Base-by-base conservation (phyloP, 2,329 filamentous ascomycete genomes). In the Sodiomyces alkalinus region DNA sequence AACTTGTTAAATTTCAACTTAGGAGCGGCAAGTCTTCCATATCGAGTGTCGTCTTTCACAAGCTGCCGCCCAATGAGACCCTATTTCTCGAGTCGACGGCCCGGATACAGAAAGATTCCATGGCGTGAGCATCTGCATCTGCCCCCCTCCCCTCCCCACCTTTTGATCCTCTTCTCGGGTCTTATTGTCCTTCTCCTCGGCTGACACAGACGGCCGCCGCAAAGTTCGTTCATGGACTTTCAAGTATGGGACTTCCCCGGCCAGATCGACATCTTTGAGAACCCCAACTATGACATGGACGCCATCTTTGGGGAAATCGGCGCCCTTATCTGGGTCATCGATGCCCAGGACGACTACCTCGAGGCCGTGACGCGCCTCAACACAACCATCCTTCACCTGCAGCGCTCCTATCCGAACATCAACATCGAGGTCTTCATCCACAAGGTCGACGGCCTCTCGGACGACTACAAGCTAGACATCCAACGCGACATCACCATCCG, bases 221-320 rank as follows among this genome's bases (percentile, higher is more conserved):
- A n/a, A n/a, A 94, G 85, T 41, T 96, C 90, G 3, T 96, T 98
- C 50, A 94, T 96, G 85, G 87, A 96, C 49, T 94, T 96, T 41
- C 87, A 96, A 55, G 82, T 94, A 26, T 94, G 86, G 81, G 90
- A 98, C 49, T 86, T 98, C 33, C 90, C 90, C 2, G 86, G 87
- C 15, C 86, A 96, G 54, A 73, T 96, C 39, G 82, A 94, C 55
- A 62, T 73, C 31, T 92, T 92, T 44, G 76, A 92, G 34, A 83
- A 90, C 45, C 76, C 82, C 4, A 78, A 74, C 26, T 92, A 92
- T 45, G 86, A 96, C 49, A 78, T 90, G 37, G 83, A 92, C 41
- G 79, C 78, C 32, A 93, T 96, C 44, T 98, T 98, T 52, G 80
- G 83, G 40, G 85, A 87, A 46, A 82, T 92, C 11, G 90, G 90